Evolutionary conservation across 768 basidiomycete species (phyloP), one percentile per base, ranked within the genome.

Genomic region (Boletus reticulatus): DNA sequence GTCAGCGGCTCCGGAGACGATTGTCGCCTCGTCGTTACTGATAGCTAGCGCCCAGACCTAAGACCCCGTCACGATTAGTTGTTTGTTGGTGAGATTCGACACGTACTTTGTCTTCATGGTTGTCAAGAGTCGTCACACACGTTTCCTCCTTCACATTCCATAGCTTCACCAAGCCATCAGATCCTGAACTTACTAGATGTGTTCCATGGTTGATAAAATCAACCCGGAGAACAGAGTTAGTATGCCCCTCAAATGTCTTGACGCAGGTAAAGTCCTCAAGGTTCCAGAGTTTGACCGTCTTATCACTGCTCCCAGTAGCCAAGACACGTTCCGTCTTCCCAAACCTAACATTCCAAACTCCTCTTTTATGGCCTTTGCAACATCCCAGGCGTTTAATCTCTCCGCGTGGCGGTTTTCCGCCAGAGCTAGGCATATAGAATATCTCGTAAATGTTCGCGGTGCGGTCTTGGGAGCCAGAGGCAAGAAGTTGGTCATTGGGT

Each of bases 201-300:
- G 83, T 79, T 17, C 89, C 95, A 43, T 76, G 68, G 62, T 89
- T 89, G 43, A 98, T 67, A 70, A 97, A 98, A 65, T 94, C 93
- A 31, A 98, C 92, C 49, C 95, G 78, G 50, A 99, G 73, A 32
- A 99, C 94, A 13, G 97, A 97, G 72, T 98, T 98, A 9, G 94
- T 93, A 71, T 99, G 97, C 0, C 97, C 97, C 74, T 99, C 97
- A 64, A 98, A 94, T 20, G 97, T 98, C 80, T 94, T 85, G 58
- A 98, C 68, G 70, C 97, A 99, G 24, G 91, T 84, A 72, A 88
- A 97, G 67, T 98, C 93, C 59, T 95, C 91, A 60, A 98, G 71
- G 72, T 79, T 94, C 97, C 97, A 99, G 32, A 99, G 73, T 70
- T 89, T 92, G 61, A 98, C 82, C 0, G 94, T 94, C 72, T 92